Percentiles rank a stretch among this genome's conserved stretches.
These are phyloP conservation scores for Pecoramyces ruminantium DNA, from an alignment of 192 early-diverging fungal genomes.

Conservation along the genomic window DNA sequence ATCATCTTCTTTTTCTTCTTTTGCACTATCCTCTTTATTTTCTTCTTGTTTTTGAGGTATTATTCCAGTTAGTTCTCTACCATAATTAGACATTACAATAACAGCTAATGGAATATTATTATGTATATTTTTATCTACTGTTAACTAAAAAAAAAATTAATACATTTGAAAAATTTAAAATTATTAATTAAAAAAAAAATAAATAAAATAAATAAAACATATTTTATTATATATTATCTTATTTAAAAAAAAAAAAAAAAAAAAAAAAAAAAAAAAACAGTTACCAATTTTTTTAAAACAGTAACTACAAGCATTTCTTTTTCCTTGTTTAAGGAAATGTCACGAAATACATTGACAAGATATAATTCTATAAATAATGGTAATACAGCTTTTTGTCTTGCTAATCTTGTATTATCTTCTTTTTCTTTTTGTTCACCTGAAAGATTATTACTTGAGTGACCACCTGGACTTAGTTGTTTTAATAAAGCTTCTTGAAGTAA, in stretches of 20 bases:
- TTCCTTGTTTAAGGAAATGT: constrained; percentile 25
- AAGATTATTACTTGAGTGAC: constrained; percentile 25
- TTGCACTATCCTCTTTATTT: background rate
- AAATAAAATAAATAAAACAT: background rate
- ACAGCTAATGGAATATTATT: background rate
- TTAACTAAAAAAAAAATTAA: too few relatives aligned
- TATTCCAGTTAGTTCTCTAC: background rate
- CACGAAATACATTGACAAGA: constrained; percentile 43
- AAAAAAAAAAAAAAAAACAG: too few relatives aligned
- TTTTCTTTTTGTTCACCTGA: constrained; percentile 68
- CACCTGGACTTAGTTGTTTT: constrained; percentile 45
- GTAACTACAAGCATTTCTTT: constrained; percentile 36
- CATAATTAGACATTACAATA: background rate
- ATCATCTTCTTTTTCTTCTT: background rate
- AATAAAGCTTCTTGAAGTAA: constrained; percentile 44
- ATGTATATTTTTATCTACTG: background rate
- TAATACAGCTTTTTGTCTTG: constrained; percentile 43
- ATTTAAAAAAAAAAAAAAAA: background rate
- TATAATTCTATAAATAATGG: constrained; percentile 69
- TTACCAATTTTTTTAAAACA: constrained; percentile 18
- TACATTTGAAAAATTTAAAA: too few relatives aligned
- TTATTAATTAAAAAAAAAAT: too few relatives aligned
- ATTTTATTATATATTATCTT: background rate
- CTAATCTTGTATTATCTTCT: constrained; percentile 56
- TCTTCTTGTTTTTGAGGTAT: background rate